A percentile compares a stretch with the other conserved stretches of the same genome.
Conservation (phyloP, 805 yeast species). For the Lachancea quebecensis region DNA sequence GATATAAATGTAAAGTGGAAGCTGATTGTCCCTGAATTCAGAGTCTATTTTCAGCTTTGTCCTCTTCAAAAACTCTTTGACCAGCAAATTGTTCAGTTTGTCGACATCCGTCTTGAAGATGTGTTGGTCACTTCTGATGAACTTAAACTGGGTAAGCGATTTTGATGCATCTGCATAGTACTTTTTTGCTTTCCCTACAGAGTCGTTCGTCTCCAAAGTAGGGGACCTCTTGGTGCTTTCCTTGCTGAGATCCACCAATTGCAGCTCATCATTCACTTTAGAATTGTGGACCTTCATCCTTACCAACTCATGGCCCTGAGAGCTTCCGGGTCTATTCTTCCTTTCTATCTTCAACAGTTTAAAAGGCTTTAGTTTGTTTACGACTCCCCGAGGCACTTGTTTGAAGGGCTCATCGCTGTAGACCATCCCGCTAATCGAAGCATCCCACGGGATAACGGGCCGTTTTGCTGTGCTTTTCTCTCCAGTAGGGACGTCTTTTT, state of each 20-base stretch:
- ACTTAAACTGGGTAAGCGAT: slow-evolving; percentile 19
- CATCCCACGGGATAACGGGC: slow-evolving; percentile 36
- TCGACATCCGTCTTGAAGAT: slow-evolving; percentile 17
- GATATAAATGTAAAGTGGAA: slow-evolving; percentile 26
- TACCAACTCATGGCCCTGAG: slow-evolving; percentile 58
- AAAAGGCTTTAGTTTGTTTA: slow-evolving; percentile 33
- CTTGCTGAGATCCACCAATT: slow-evolving; percentile 20
- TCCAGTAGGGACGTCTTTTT: slow-evolving; percentile 1
- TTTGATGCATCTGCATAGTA: slow-evolving; percentile 14
- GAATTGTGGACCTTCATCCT: slow-evolving; percentile 29
- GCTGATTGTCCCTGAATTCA: slow-evolving; percentile 12
- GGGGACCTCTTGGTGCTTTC: background rate
- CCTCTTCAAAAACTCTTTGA: slow-evolving; percentile 19
- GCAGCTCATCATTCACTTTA: slow-evolving; percentile 27
- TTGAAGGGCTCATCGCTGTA: slow-evolving; percentile 31
- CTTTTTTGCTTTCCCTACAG: slow-evolving; percentile 9
- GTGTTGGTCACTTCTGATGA: slow-evolving; percentile 24
- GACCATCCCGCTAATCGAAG: slow-evolving; percentile 33
- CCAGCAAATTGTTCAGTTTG: slow-evolving; percentile 17
- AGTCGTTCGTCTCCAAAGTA: background rate
- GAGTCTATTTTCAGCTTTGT: slow-evolving; percentile 20
- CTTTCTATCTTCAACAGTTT: slow-evolving; percentile 54
- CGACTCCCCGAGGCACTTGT: slow-evolving; percentile 34
- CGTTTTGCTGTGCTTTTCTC: slow-evolving; percentile 12
- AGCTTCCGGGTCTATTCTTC: slow-evolving; percentile 72